These are phyloP conservation scores for Flaveria bidentis DNA, from an alignment of 129 eudicot genomes.

Conservation along the genomic window DNA sequence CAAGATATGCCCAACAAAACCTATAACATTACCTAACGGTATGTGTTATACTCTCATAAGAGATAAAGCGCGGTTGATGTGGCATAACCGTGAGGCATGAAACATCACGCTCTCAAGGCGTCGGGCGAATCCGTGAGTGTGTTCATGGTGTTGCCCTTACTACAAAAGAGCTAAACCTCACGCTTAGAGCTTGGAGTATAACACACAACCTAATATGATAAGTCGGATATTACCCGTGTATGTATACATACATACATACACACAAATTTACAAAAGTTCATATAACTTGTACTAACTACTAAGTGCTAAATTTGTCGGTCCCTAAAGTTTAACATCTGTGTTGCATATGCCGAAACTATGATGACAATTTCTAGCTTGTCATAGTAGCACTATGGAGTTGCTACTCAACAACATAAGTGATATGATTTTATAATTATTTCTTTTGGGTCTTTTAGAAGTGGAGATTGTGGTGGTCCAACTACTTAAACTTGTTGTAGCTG, in stretches of 20 bases:
- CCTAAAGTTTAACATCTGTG: constrained; percentile 19
- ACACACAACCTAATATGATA: no score
- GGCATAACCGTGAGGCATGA: no score
- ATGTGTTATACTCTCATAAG: no score
- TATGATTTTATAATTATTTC: neutral
- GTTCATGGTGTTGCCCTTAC: no score
- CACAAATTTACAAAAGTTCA: neutral
- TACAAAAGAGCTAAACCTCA: no score
- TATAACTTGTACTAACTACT: neutral
- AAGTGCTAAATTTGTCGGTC: neutral
- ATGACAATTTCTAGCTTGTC: constrained; percentile 17
- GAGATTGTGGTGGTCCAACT: constrained; percentile 30
- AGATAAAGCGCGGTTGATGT: no score
- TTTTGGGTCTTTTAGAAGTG: constrained; percentile 27
- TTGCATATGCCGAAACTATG: constrained; percentile 21
- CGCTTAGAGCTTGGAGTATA: no score
- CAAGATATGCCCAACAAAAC: neutral
- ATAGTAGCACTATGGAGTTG: constrained; percentile 26
- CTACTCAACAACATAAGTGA: constrained; percentile 13
- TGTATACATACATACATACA: neutral
- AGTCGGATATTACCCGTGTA: no score
- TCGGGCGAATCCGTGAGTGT: no score
- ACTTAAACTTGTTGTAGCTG: constrained; percentile 4
- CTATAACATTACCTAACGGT: no score
- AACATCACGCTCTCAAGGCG: no score